These are phyloP conservation scores for Xanthoceras sorbifolium DNA, from an alignment of 345 rosid species.

Conservation along the genomic window DNA sequence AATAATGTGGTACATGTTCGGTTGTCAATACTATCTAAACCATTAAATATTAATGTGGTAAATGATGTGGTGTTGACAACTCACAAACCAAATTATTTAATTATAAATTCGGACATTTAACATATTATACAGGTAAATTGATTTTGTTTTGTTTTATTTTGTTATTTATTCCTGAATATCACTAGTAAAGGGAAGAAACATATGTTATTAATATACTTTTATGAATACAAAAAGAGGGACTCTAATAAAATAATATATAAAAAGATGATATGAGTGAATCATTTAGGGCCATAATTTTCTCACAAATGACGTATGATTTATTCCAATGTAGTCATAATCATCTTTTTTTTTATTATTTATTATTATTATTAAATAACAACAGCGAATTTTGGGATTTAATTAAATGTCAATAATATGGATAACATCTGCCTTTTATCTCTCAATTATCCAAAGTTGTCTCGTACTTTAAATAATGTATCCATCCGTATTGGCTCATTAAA, in stretches of 20 bases:
- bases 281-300: conserved; percentile 16
- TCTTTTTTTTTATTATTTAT: neutral
- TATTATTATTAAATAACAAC: neutral
- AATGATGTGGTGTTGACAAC: no score
- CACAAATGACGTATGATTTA: conserved; percentile 1
- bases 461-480: conserved; percentile 15
- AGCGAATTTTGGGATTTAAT: neutral
- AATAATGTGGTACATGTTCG: no score
- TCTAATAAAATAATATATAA: neutral
- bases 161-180: no score
- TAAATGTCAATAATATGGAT: conserved; percentile 12
- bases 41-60: no score
- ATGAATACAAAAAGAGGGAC: neutral
- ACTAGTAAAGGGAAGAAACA: no score
- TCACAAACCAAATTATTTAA: no score
- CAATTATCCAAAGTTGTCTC: conserved; percentile 13
- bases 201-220: neutral
- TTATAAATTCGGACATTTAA: no score
- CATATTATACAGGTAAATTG: no score
- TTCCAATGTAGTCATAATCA: conserved; percentile 21
- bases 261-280: conserved; percentile 10
- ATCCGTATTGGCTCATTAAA: conserved; percentile 21
- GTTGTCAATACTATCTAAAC: no score
- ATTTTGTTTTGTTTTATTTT: no score
- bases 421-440: conserved; percentile 10